Base-by-base conservation (phyloP, 805 yeast genomes). In the Debaryomyces maramus region DNA sequence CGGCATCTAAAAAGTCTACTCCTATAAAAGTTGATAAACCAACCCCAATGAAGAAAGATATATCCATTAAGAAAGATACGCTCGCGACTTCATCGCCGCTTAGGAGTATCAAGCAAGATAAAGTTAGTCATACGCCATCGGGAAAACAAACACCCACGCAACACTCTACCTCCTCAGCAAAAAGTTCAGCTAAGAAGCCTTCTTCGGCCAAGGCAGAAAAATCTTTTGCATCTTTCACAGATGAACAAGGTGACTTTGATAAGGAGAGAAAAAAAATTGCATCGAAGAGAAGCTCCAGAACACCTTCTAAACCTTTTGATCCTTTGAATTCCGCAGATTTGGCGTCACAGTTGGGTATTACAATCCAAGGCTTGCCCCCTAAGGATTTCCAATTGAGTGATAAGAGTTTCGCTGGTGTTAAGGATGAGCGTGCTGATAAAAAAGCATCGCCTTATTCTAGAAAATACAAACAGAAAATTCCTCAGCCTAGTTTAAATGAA, bases 281-380 rank as follows among this genome's bases (percentile, higher is more conserved):
- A 26, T 19, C 21, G 10, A 19, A 15, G 15, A 15, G 15, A n/a
- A 14, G 15, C 9, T 28, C 46, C 7, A 34, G 40, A 10, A 27
- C 11, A 13, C 27, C 29, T 9, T 17, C 14, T 45, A 13, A 41
- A 38, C 34, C 18, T 39, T 17, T 15, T 9, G 26, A 19, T 8
- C 31, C 32, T n/a, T 14, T 35, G 14, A 28, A 13, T 16, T 58
- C 65, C 14, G 38, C 55, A 2, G 63, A 55, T 6, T 62, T 72
- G 42, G 72, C 73, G 1, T 53, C 68, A 18, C 62, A 63, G 26
- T 50, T 70, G 36, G 60, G 67, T 4, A 50, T 61, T 11, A 48
- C 49, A 5, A 45, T 52, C 21, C 52, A 45, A 47, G 60, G 54
- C 8, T 46, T 39, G 29, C 44, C 42, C 8, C 41, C 47, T 7